Evolutionary conservation across 2,329 filamentous ascomycete genomes (phyloP), one percentile per base, ranked within the genome.

Genomic region (Pyricularia pennisetigena): DNA sequence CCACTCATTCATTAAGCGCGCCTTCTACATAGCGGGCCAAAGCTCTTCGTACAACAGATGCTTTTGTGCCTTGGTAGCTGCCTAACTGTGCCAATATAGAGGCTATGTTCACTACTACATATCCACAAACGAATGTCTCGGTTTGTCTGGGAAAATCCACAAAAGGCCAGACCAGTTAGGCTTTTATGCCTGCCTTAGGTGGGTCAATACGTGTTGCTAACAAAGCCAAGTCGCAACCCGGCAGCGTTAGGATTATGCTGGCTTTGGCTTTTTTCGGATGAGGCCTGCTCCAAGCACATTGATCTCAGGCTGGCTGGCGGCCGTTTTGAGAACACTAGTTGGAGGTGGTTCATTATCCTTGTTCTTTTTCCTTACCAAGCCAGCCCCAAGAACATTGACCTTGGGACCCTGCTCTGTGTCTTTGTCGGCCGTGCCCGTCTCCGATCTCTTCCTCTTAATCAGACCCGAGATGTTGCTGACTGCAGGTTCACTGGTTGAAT

Each of bases 201-300:
- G 16, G 3, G 14, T 9, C 20, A n/a, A 54, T n/a, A 54, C 20
- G 4, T 14, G 41, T 2, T 54, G 41, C 20, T 54, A 54, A 54
- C 20, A 9, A 7, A n/a, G 41, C 20, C 41, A 54, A 54, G 41
- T 54, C 20, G 20, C 20, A 54, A n/a, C 20, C 20, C 3, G n/a
- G 5, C 5, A 54, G 20, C 20, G 41, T n/a, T 0, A n/a, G 5
- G 20, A 5, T 7, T 54, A 54, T 54, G 41, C 20, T n/a, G 41
- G 41, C 20, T 83, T 85, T 41, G 77, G 77, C 76, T 85, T 87
- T 76, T 83, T 87, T 68, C 81, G 78, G 61, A 86, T 78, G 16
- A 83, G 71, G 1, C 77, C 78, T n/a, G 72, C 32, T 8, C 32
- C 59, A 8, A 74, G 67, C 4, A 73, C 68, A 69, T 73, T 61